Conservation (phyloP, 2,329 filamentous ascomycete species). For the Graphilbum ipis-grandicollis region DNA sequence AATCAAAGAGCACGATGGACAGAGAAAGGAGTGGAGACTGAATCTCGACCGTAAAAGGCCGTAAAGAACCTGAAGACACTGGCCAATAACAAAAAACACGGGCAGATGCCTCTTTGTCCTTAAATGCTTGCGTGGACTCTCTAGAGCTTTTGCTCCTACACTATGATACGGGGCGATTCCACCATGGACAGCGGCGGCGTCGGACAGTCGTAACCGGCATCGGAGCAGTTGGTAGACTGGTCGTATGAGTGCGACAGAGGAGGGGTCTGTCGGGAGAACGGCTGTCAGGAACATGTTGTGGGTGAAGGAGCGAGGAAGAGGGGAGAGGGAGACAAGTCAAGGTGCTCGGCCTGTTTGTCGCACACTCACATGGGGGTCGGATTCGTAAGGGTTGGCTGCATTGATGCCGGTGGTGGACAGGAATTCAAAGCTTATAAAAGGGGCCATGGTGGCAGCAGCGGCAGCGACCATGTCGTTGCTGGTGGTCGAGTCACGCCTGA, state of each 20-base stretch:
- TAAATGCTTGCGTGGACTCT: background rate
- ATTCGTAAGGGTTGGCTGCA: slow-evolving; percentile 44
- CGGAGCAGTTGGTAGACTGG: slow-evolving; percentile 45
- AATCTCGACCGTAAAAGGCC: no score
- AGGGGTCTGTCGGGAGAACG: slow-evolving; percentile 45
- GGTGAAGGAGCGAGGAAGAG: background rate
- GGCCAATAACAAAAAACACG: no score
- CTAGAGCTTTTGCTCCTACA: slow-evolving; percentile 1
- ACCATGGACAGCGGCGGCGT: slow-evolving; percentile 60
- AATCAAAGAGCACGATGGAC: background rate
- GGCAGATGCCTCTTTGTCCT: no score
- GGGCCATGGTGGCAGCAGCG: slow-evolving; percentile 41
- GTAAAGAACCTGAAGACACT: no score
- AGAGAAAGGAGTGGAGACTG: background rate
- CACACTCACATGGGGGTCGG: slow-evolving; percentile 60
- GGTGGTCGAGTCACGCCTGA: slow-evolving; percentile 44
- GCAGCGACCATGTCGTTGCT: slow-evolving; percentile 1
- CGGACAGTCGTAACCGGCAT: slow-evolving; percentile 44
- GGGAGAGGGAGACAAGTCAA: slow-evolving; percentile 1
- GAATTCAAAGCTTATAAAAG: slow-evolving; percentile 52
- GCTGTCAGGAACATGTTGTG: slow-evolving; percentile 23
- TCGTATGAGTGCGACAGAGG: slow-evolving; percentile 60
- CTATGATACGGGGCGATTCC: slow-evolving; percentile 40
- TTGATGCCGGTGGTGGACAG: slow-evolving; percentile 47
- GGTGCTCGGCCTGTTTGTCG: slow-evolving; percentile 14